Base-by-base conservation (phyloP, 2,329 filamentous ascomycete genomes). In the Fusarium heterosporum region DNA sequence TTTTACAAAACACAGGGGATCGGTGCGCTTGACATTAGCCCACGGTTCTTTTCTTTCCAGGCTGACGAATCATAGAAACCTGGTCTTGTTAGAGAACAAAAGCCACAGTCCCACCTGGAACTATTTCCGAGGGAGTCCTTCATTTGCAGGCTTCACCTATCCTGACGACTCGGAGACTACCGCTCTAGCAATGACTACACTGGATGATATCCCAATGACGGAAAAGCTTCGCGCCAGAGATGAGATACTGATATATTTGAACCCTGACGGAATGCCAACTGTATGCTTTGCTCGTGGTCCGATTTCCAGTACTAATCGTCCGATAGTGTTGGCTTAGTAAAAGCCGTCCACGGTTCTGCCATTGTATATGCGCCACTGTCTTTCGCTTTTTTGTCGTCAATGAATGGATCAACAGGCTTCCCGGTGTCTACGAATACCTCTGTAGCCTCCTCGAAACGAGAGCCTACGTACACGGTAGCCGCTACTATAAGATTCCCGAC, bases 321-420 rank as follows among this genome's bases (percentile, higher is more conserved):
- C 3, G n/a, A 0, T 9, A 62, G 59, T 55, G 48, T 14, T 63
- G 56, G 56, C 13, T 61, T 2, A 41, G 12, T 2, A 38, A 56
- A 6, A 38, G 9, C 0, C 50, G 49, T 1, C 45, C 60, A 0
- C 56, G 56, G 0, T 42, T 61, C 7, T 61, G 56, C 0, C 60
- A 63, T 8, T 55, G 50, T 3, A 54, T 63, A 2, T 63, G 45
- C n/a, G 60, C 49, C 9, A 55, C 46, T 8, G 45, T 63, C 2
- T 63, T 63, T 7, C 56, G 50, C 12, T 63, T 61, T 34, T 63
- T 63, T 13, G 39, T 25, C 17, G 8, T 61, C 3, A 45, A 61
- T 3, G 36, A n/a, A 2, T 55, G 50, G 48, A 11, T 2, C 5
- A 19, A 47, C 7, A 30, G 28, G 22, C 55, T 63, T 4, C 49